These are phyloP conservation scores for Hymenoscyphus scutula DNA, from an alignment of 2,329 filamentous ascomycete species.

Conservation along the genomic window DNA sequence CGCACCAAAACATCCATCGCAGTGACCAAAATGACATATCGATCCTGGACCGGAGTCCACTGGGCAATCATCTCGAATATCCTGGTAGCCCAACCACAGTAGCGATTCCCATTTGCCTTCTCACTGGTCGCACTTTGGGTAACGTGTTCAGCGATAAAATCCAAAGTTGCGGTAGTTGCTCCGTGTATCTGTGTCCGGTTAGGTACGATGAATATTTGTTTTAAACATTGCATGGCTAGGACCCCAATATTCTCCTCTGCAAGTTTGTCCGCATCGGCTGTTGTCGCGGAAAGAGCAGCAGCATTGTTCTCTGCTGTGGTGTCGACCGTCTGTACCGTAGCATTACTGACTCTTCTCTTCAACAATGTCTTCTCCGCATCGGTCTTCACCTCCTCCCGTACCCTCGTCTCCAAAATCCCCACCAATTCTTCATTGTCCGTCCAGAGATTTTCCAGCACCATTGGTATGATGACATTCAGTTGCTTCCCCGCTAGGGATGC, in stretches of 20 bases:
- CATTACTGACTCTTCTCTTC: conserved; percentile 72
- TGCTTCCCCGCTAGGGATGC: conserved; percentile 73
- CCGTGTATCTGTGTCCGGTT: conserved; percentile 78
- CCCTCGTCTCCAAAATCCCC: conserved; percentile 63
- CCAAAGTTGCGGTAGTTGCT: conserved; percentile 70
- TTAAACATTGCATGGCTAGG: conserved; percentile 80
- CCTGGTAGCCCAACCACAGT: conserved; percentile 74
- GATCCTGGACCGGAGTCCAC: conserved; percentile 92
- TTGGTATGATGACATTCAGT: conserved; percentile 74
- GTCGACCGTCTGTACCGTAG: conserved; percentile 72
- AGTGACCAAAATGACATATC: conserved; percentile 84
- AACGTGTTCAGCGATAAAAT: conserved; percentile 66
- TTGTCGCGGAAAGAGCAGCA: conserved; percentile 72
- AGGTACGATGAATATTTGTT: conserved; percentile 79
- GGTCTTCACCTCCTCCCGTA: conserved; percentile 64
- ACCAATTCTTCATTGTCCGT: conserved; percentile 70
- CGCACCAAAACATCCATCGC: conserved; percentile 73
- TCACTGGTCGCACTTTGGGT: conserved; percentile 51
- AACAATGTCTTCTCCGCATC: conserved; percentile 59
- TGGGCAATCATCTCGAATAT: conserved; percentile 76
- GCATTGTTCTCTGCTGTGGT: conserved; percentile 62
- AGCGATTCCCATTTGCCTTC: conserved; percentile 42
- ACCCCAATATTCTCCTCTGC: conserved; percentile 87
- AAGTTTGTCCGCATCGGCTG: conserved; percentile 82
- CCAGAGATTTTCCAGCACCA: conserved; percentile 84